phyloP scores from a whole-genome alignment of 805 yeast species.

The Kluyveromyces starmeri region DNA sequence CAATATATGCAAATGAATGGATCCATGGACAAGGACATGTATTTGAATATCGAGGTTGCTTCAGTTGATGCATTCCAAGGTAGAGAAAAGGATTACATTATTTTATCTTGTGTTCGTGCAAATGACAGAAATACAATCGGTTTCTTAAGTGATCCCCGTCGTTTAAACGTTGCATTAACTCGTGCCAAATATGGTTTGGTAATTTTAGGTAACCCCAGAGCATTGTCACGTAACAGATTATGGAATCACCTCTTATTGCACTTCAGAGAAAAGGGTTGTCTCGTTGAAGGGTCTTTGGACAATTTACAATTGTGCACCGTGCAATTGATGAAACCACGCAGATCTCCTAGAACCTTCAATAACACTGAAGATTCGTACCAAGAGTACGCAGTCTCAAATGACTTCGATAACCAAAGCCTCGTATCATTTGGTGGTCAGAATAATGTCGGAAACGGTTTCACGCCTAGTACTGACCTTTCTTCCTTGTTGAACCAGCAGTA shows the following conservation, averaged over 20 bases:
- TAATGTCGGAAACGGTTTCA: slow-evolving; percentile 9
- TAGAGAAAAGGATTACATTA: slow-evolving; percentile 90
- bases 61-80: slow-evolving; percentile 99
- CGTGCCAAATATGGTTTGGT: slow-evolving; percentile 79
- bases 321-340: slow-evolving; percentile 34
- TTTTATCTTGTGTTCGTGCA: slow-evolving; percentile 91
- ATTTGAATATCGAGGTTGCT: slow-evolving; percentile 73
- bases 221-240: slow-evolving; percentile 57
- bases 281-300: slow-evolving; percentile 84
- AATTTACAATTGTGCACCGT: slow-evolving; percentile 66
- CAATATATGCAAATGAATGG: slow-evolving; percentile 73
- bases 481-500: slow-evolving; percentile 18
- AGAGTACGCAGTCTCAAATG: slow-evolving; percentile 9
- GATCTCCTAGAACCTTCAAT: neutral
- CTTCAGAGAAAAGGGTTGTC: slow-evolving; percentile 74
- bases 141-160: slow-evolving; percentile 74
- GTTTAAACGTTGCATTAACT: slow-evolving; percentile 83
- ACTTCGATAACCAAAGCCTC: slow-evolving; percentile 28
- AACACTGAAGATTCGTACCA: slow-evolving; percentile 9
- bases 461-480: slow-evolving; percentile 17
- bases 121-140: slow-evolving; percentile 71
- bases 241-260: slow-evolving; percentile 76
- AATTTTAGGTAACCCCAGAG: slow-evolving; percentile 75
- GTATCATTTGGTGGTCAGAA: slow-evolving; percentile 26
- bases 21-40: slow-evolving; percentile 52